Evolutionary conservation across 805 yeast genomes (phyloP), one percentile per base, ranked within the genome.

Genomic region (Cyberlindnera maclurae): DNA sequence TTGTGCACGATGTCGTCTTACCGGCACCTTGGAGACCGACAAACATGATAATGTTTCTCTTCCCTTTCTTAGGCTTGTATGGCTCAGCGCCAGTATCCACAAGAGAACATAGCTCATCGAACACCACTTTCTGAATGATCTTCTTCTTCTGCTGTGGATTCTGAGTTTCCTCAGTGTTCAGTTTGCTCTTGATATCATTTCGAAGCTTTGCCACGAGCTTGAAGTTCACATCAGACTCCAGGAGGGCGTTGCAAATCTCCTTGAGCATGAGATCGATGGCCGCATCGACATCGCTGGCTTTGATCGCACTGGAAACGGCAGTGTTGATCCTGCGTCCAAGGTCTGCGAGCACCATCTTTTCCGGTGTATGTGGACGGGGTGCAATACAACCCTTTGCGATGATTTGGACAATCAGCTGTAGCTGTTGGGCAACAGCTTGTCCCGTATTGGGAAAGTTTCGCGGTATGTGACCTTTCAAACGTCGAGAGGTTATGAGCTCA

Each of bases 11-110:
- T 0, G 98, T 93, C 26, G 98, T 93, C 60, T 93, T 93, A 73
- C 98, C 98, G 11, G 97, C 93, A 67, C 98, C 98, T 62, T 93
- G 98, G 43, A 93, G 69, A 58, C 98, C 98, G 42, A 93, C 98
- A 71, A 93, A 84, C 98, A 93, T 93, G 47, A 93, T 82, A 26
- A 90, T 84, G 55, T 82, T 77, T 9, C 77, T 57, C 52, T 75
- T 73, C 52, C 87, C 79, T 68, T 89, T 89, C 66, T 82, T 83
- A 30, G 97, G 97, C 62, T 83, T 83, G 57, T 78, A 90, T 9
- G 84, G 71, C 37, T 63, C 64, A 12, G 55, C 54, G 31, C 70
- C 62, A 34, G 80, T 82, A 54, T 89, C 97, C 17, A 93, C 96
- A 29, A 93, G 69, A 6, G 75, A 77, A 53, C 89, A 84, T 31